These are phyloP conservation scores for Debaryomyces subglobosus DNA, from an alignment of 1,139 yeast species.

Conservation along the genomic window DNA sequence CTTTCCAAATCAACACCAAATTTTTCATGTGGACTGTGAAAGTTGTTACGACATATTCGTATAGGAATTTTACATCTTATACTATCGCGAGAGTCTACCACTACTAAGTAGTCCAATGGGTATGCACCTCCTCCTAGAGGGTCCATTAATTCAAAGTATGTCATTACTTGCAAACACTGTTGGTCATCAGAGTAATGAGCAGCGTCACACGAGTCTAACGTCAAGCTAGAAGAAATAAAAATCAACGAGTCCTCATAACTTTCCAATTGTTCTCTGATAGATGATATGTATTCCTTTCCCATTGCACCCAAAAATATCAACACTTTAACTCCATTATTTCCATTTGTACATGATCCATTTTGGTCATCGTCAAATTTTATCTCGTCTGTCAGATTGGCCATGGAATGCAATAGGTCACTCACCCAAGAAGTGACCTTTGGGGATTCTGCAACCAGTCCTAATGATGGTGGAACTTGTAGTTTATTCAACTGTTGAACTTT, in stretches of 20 bases:
- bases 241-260: conserved; percentile 11
- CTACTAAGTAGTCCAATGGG: conserved; percentile 44
- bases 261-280: conserved; percentile 15
- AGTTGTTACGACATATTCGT: conserved; percentile 16
- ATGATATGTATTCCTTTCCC: conserved; percentile 30
- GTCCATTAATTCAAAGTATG: conserved; percentile 35
- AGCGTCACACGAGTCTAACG: conserved; percentile 7
- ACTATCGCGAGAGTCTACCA: conserved; percentile 29
- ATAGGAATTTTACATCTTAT: conserved; percentile 30
- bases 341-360: neutral
- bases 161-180: conserved; percentile 25
- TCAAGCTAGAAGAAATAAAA: conserved; percentile 18
- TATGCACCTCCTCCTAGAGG: conserved; percentile 58
- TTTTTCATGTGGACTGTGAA: conserved; percentile 19
- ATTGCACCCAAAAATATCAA: conserved; percentile 33
- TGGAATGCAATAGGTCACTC: neutral
- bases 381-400: neutral
- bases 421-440: neutral
- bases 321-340: conserved; percentile 12
- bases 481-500: neutral
- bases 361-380: neutral
- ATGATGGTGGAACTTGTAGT: neutral
- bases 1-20: conserved; percentile 26
- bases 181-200: conserved; percentile 13
- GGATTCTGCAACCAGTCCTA: neutral